A percentile compares a stretch with the other conserved stretches of the same genome.
phyloP scores from a whole-genome alignment of 495 filamentous ascomycete genomes.

The Talaromyces stipitatus region DNA sequence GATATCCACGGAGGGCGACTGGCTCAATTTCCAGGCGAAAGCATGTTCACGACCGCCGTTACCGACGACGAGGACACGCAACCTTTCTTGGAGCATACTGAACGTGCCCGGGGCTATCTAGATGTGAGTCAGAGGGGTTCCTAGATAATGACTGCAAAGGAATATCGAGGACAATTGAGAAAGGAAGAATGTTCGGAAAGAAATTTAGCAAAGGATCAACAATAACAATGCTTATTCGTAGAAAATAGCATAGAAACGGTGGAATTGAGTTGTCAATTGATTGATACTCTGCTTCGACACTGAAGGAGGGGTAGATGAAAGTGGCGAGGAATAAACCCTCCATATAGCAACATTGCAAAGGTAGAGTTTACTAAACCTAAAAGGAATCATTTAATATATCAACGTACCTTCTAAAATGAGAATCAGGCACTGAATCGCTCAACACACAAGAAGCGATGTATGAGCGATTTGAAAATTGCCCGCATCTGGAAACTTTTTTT shows the following conservation, averaged over 20 bases:
- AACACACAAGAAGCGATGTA: background rate
- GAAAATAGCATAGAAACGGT: background rate
- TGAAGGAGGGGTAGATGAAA: background rate
- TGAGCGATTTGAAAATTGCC: background rate
- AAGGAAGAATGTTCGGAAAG: background rate
- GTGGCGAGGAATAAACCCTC: background rate
- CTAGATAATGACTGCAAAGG: background rate
- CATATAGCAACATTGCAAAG: background rate
- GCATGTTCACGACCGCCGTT: slow-evolving; percentile 94
- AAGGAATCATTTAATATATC: background rate
- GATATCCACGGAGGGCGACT: slow-evolving; percentile 54
- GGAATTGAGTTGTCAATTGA: background rate
- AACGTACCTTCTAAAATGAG: background rate
- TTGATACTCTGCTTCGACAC: background rate
- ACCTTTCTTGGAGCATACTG: slow-evolving; percentile 37
- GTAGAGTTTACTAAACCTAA: background rate
- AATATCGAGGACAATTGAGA: background rate
- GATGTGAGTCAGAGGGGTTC: background rate
- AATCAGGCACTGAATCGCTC: background rate
- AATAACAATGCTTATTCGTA: background rate
- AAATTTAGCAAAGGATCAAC: background rate
- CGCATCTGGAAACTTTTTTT: slow-evolving; percentile 7
- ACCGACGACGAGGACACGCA: slow-evolving; percentile 75
- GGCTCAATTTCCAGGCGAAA: slow-evolving; percentile 85
- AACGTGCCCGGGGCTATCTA: background rate